These are phyloP conservation scores for Xylariomycetidae sp. DNA, from an alignment of 2,329 filamentous ascomycete species.

Conservation along the genomic window DNA sequence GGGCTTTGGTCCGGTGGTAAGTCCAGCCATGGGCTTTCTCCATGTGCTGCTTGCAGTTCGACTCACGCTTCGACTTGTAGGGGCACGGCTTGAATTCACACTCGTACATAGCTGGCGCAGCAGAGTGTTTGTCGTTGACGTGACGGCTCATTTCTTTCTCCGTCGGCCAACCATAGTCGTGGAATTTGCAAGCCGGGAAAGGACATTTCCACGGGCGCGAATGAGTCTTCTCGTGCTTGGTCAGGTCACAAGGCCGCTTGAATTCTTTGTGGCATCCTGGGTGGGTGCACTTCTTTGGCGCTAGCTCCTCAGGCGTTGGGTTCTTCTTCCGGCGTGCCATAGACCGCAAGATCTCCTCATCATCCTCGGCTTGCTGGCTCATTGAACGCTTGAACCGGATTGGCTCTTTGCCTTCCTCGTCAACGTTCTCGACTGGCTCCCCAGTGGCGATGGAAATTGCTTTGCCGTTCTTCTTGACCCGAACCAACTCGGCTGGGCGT, in stretches of 20 bases:
- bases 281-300: conserved; percentile 71
- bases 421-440: conserved; percentile 50
- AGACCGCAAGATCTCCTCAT: conserved; percentile 78
- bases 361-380: conserved; percentile 66
- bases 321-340: conserved; percentile 97
- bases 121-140: conserved; percentile 90
- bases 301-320: conserved; percentile 74
- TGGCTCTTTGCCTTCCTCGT: conserved; percentile 39
- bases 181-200: conserved; percentile 78
- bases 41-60: conserved; percentile 98
- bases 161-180: conserved; percentile 86
- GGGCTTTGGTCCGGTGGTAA: conserved; percentile 91
- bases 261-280: conserved; percentile 82
- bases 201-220: conserved; percentile 94
- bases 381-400: conserved; percentile 59
- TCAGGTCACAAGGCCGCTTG: conserved; percentile 93
- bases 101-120: conserved; percentile 71
- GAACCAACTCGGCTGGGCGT: conserved; percentile 75
- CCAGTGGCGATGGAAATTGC: conserved; percentile 72
- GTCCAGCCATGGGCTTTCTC: conserved; percentile 89
- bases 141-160: conserved; percentile 97
- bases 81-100: conserved; percentile 80
- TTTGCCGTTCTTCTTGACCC: conserved; percentile 73
- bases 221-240: conserved; percentile 98
- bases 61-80: conserved; percentile 92